Conservation (phyloP, 2,329 filamentous ascomycete genomes). For the Xylogone sp. region DNA sequence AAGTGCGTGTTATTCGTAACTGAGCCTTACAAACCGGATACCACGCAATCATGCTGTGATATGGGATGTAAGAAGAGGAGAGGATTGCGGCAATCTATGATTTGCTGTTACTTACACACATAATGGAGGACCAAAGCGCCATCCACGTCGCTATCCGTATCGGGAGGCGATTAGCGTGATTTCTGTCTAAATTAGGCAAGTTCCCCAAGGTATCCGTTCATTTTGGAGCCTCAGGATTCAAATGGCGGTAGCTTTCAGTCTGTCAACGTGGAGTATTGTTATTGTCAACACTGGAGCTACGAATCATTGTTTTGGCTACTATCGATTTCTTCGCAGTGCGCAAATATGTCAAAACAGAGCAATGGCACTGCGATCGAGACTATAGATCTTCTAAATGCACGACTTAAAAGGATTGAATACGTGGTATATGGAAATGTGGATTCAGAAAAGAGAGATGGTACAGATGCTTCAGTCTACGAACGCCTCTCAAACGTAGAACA, state of each 20-base stretch:
- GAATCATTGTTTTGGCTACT: no score
- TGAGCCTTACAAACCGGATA: background rate
- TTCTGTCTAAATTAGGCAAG: background rate
- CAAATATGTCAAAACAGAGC: constrained; percentile 23
- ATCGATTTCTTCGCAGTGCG: background rate
- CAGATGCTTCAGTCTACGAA: constrained; percentile 7
- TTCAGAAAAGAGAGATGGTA: constrained; percentile 5
- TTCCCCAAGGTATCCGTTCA: background rate
- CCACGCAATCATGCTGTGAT: background rate
- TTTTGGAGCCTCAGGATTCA: background rate
- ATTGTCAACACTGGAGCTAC: background rate
- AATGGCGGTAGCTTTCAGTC: no score
- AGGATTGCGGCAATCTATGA: background rate
- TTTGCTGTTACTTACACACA: background rate
- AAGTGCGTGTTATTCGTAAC: background rate
- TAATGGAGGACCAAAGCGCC: background rate
- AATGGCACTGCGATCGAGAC: constrained; percentile 27
- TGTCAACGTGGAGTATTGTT: no score
- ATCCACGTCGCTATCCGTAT: background rate
- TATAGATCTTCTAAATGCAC: constrained; percentile 26
- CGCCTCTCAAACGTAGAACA: constrained; percentile 18
- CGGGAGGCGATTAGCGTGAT: background rate
- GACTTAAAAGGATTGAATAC: constrained; percentile 27
- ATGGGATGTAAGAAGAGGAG: background rate
- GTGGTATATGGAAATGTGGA: constrained; percentile 18